A percentile compares a stretch with the other conserved stretches of the same genome.
Evolutionary conservation across 2,329 filamentous ascomycete genomes (phyloP).

Genomic region (Diplodia seriata): DNA sequence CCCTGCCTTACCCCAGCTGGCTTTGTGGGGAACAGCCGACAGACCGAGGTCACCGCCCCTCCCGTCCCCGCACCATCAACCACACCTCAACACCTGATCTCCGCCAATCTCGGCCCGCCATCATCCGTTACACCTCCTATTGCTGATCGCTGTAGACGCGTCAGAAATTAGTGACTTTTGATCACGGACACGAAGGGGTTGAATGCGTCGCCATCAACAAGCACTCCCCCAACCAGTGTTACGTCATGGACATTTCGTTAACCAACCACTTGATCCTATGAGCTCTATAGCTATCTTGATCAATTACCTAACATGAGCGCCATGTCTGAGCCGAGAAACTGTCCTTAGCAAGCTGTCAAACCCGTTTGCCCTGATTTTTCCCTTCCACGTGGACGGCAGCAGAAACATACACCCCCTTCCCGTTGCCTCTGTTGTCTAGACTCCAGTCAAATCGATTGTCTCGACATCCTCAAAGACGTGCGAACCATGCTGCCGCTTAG

Average conservation of each 20-base stretch:
- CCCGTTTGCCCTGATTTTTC: too few relatives aligned
- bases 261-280: neutral
- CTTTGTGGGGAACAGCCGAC: conserved; percentile 21
- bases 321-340: too few relatives aligned
- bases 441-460: neutral
- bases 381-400: neutral
- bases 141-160: neutral
- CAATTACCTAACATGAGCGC: too few relatives aligned
- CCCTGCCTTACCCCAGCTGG: neutral
- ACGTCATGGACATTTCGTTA: neutral
- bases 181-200: neutral
- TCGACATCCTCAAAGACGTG: neutral
- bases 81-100: neutral
- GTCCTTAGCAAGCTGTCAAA: too few relatives aligned
- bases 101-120: conserved; percentile 5
- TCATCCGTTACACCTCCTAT: neutral
- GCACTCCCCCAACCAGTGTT: neutral
- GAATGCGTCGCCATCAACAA: neutral
- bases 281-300: neutral
- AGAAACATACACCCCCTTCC: neutral
- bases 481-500: neutral
- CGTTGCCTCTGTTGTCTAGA: neutral
- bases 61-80: conserved; percentile 14
- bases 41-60: conserved; percentile 21
- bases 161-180: neutral